phyloP scores from a whole-genome alignment of 345 rosid genomes.

The Dovyalis caffra region DNA sequence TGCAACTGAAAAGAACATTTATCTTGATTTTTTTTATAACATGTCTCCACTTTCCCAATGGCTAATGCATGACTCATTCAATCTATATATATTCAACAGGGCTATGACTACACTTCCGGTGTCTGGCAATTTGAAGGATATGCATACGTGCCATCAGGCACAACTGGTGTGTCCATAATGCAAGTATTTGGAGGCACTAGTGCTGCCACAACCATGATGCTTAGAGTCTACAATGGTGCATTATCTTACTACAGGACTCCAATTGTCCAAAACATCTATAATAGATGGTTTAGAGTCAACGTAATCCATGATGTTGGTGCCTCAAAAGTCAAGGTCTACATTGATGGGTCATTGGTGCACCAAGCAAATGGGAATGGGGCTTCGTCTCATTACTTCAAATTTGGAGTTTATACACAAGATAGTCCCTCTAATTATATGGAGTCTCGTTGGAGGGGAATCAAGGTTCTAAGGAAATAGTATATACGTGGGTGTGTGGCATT shows the following conservation, averaged over 20 bases:
- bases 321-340: slow-evolving; percentile 10
- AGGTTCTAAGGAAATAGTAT: not conserved
- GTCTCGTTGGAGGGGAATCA: slow-evolving; percentile 32
- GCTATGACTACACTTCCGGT: slow-evolving; percentile 35
- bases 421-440: slow-evolving; percentile 24
- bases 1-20: too few relatives aligned
- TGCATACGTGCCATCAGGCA: slow-evolving; percentile 35
- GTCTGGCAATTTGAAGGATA: slow-evolving; percentile 45
- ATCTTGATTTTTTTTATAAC: too few relatives aligned
- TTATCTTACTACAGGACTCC: slow-evolving; percentile 23
- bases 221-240: slow-evolving; percentile 38
- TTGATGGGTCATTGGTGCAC: slow-evolving; percentile 6
- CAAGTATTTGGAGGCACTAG: slow-evolving; percentile 36
- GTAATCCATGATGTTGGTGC: slow-evolving; percentile 30
- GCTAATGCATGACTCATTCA: too few relatives aligned
- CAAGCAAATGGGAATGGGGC: slow-evolving; percentile 23
- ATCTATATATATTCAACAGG: slow-evolving; percentile 10
- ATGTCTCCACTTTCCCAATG: too few relatives aligned
- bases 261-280: slow-evolving; percentile 18
- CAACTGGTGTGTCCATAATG: slow-evolving; percentile 35
- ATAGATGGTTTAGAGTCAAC: slow-evolving; percentile 28
- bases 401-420: slow-evolving; percentile 27
- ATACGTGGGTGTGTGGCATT: too few relatives aligned
- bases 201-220: slow-evolving; percentile 25
- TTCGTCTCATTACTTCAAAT: slow-evolving; percentile 24